Evolutionary conservation across 306 rosid genomes (phyloP).

Genomic region (Medicago arabica): DNA sequence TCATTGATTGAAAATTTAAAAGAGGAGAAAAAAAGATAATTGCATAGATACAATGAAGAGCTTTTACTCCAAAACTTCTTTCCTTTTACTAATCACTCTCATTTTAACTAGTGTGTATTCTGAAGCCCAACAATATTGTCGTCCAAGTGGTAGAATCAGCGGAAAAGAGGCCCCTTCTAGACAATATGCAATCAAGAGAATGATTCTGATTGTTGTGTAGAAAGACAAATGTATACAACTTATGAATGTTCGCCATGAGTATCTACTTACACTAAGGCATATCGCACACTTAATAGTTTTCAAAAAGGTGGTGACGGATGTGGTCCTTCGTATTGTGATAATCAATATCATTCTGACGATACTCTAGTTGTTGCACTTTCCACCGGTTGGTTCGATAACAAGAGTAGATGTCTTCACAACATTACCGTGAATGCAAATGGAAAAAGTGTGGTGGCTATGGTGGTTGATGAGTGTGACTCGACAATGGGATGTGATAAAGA

Average conservation of each 20-base stretch:
- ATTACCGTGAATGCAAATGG: constrained; percentile 50
- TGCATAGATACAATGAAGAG: constrained; percentile 23
- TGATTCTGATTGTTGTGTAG: constrained; percentile 47
- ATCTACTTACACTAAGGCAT: constrained; percentile 41
- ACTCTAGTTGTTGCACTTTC: constrained; percentile 49
- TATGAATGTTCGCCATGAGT: constrained; percentile 53
- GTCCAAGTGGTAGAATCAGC: constrained; percentile 31
- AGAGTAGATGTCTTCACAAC: constrained; percentile 47
- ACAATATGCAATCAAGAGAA: constrained; percentile 55
- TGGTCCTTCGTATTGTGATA: constrained; percentile 55
- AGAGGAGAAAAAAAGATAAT: not conserved
- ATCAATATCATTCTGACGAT: constrained; percentile 43
- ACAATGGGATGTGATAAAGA: constrained; percentile 54
- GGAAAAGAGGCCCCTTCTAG: constrained; percentile 43
- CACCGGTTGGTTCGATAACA: constrained; percentile 52
- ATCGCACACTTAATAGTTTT: constrained; percentile 54
- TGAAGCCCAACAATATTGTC: constrained; percentile 43
- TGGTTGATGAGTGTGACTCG: constrained; percentile 64
- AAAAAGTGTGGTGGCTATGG: constrained; percentile 53
- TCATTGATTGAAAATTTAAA: not conserved
- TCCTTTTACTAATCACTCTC: not conserved
- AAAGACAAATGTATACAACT: constrained; percentile 44
- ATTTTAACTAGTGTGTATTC: not conserved
- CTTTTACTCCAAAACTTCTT: not conserved
- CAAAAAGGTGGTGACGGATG: constrained; percentile 57